Conservation (phyloP, 2,329 filamentous ascomycete species). For the Thielaviopsis ethacetica region DNA sequence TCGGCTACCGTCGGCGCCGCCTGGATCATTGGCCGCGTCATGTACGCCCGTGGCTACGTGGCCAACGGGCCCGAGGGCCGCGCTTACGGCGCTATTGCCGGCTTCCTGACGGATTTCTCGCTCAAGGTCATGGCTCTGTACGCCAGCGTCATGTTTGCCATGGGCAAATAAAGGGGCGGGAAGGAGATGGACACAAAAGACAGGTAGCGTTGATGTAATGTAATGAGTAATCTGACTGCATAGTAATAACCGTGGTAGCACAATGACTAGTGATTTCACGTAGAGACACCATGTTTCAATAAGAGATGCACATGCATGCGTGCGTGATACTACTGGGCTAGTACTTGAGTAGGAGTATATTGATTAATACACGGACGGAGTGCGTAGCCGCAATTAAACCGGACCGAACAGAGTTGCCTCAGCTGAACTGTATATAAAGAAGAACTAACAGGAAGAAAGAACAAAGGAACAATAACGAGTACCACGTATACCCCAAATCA, state of each 20-base stretch:
- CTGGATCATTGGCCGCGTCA: constrained; percentile 35
- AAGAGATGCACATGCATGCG: neutral
- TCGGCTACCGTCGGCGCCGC: constrained; percentile 31
- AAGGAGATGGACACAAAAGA: neutral
- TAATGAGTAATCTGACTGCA: neutral
- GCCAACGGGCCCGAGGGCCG: constrained; percentile 30
- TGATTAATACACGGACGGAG: neutral
- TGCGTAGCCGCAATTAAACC: neutral
- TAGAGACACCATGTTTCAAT: neutral
- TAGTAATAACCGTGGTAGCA: neutral
- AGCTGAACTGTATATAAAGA: neutral
- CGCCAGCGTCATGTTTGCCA: constrained; percentile 23
- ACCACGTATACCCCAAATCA: neutral
- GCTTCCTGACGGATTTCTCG: constrained; percentile 20
- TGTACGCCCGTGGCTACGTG: constrained; percentile 41
- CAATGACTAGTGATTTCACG: neutral
- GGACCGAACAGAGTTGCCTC: neutral
- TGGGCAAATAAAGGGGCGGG: constrained; percentile 17
- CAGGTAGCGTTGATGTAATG: neutral
- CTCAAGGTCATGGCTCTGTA: constrained; percentile 30
- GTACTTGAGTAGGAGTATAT: neutral
- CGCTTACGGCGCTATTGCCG: constrained; percentile 21
- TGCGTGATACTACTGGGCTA: too few relatives aligned
- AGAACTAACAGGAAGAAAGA: neutral
- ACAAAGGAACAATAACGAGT: neutral